phyloP scores from a whole-genome alignment of 345 rosid genomes.

The rapeseed (Brassica napus) region Da-Ae NC_063436.1:21405501-21406000 shows the following conservation, averaged over 20 bases:
- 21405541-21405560: conserved; percentile 19
- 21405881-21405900: background rate
- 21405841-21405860: background rate
- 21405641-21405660: background rate
- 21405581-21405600: background rate
- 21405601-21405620: conserved; percentile 14
- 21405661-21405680: background rate
- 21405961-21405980: too few relatives aligned
- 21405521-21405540: conserved; percentile 7
- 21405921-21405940: too few relatives aligned
- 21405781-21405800: conserved; percentile 22
- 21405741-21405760: too few relatives aligned
- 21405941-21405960: too few relatives aligned
- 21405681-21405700: conserved; percentile 26
- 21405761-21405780: conserved; percentile 9
- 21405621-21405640: conserved; percentile 16
- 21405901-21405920: background rate
- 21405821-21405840: background rate
- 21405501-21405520: background rate
- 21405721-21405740: conserved; percentile 6
- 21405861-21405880: conserved; percentile 18
- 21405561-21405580: conserved; percentile 16
- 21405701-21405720: background rate
- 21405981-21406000: too few relatives aligned
- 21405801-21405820: conserved; percentile 34